Evolutionary conservation across 2,329 filamentous ascomycete species (phyloP), one percentile per base, ranked within the genome.

Genomic region (Neopestalotiopsis sp.): DNA sequence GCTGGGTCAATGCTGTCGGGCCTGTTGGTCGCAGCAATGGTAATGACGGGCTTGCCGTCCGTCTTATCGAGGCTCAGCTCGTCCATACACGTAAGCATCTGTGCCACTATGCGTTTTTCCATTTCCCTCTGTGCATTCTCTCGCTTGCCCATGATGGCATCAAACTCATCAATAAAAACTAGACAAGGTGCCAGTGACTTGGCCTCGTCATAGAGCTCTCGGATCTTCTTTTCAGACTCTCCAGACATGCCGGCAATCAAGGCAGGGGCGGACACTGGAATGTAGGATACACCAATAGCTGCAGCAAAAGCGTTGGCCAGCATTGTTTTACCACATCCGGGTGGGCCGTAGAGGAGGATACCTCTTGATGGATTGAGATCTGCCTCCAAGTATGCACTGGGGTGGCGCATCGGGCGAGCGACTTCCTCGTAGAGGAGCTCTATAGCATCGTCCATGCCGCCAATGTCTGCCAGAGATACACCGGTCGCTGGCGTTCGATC

Each of bases 151-250:
- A 94, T 93, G 74, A 98, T 96, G 4, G 92, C 91, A 79, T 99
- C 95, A 66, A 98, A 93, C 74, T 97, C 92, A 73, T 97, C 94
- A 68, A 98, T 92, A 76, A 98, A 97, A 4, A 99, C 87, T 4
- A 99, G 85, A 75, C 94, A 97, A 0, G 96, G 96, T 0, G 95
- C 95, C 49, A 95, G 86, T 67, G 89, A 88, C 78, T 93, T 94
- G 0, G 96, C 96, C 76, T 96, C 93, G 13, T 98, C 95, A 70
- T 97, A 97, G 62, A 94, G 86, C 72, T 95, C 93, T 45, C 94
- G 86, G 34, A 97, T 89, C 70, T 94, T 94, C 82, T 95, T 95
- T 79, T 97, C 94, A 0, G 93, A 95, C 77, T 96, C 94, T 74
- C 94, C 94, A 42, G 93, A 96, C 90, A 95, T 96, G 24, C 94